Base-by-base conservation (phyloP, 2,329 filamentous ascomycete genomes). In the Rhynchosporium agropyri region DNA sequence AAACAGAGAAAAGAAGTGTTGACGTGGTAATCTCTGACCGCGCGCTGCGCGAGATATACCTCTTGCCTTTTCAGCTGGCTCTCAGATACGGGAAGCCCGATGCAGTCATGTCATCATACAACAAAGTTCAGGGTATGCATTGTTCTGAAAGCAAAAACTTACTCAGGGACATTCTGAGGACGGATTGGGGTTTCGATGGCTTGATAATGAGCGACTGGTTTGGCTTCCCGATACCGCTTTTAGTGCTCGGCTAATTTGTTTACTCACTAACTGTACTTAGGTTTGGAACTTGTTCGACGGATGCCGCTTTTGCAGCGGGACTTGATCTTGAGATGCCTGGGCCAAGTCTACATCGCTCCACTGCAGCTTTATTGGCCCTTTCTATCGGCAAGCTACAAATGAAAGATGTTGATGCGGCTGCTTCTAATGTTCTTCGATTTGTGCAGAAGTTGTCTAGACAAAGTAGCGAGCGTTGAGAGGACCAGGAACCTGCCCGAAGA, bases 21-120 rank as follows among this genome's bases (percentile, higher is more conserved):
- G 68, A 76, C 50, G 33, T 53, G n/a, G n/a, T 53, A 3, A 68
- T 78, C 15, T 72, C 74, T 4, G 73, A 77, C 57, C 70, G 76
- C 42, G 75, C 75, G 28, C 68, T 78, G 53, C 68, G 75, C 42
- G 76, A 78, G 68, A 76, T 80, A 29, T 80, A 81, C 66, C 66
- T 81, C 3, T 70, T 76, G 1, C 78, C 79, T 0, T 81, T 81
- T 59, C 75, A 80, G 68, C 78, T 80, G 60, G 77, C 77, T 8
- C 63, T 71, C 2, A 74, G 76, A 31, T 72, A 78, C 58, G 74
- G 75, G 3, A 74, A 74, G 29, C 79, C 79, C 0, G 76, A 76
- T 68, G 74, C 76, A 0, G 63, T 79, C 45, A 81, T 81, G 79
- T 77, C 78, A 3, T 73, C 77, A 7, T 81, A 80, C 65, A 79